Percentiles rank a stretch among this genome's conserved stretches.
phyloP scores from a whole-genome alignment of 768 basidiomycete genomes.

The Boletus pseudopeckii region DNA sequence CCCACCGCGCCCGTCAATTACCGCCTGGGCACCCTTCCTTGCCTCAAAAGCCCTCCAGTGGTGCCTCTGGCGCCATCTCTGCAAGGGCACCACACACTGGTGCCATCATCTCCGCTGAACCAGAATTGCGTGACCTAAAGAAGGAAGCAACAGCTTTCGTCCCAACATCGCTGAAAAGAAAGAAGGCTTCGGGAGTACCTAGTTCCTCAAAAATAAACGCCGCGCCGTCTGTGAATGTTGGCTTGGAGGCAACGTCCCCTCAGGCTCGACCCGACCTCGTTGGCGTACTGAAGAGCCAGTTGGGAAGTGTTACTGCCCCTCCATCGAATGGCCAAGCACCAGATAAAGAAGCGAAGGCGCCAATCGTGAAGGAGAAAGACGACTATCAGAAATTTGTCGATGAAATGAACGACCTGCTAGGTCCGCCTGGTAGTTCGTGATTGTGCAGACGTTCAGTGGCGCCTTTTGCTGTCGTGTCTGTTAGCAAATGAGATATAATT shows the following conservation, averaged over 20 bases:
- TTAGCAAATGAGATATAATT: background rate
- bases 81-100: slow-evolving; percentile 41
- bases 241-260: slow-evolving; percentile 20
- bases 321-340: slow-evolving; percentile 13
- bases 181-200: slow-evolving; percentile 42
- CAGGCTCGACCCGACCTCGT: slow-evolving; percentile 65
- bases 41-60: slow-evolving; percentile 38
- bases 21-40: slow-evolving; percentile 40
- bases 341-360: slow-evolving; percentile 20
- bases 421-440: slow-evolving; percentile 20
- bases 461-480: background rate
- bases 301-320: slow-evolving; percentile 42
- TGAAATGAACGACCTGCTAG: slow-evolving; percentile 68
- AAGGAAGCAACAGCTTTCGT: slow-evolving; percentile 94
- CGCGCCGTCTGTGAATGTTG: slow-evolving; percentile 51
- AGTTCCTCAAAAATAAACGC: slow-evolving; percentile 53
- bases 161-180: slow-evolving; percentile 77
- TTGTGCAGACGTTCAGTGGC: background rate
- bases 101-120: slow-evolving; percentile 79
- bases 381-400: slow-evolving; percentile 78
- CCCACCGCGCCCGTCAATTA: slow-evolving; percentile 50
- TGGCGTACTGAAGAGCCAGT: slow-evolving; percentile 55
- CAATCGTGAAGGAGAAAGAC: slow-evolving; percentile 45
- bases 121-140: slow-evolving; percentile 88
- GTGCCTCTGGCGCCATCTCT: slow-evolving; percentile 36